Percentiles rank a stretch among this genome's conserved stretches.
phyloP scores from a whole-genome alignment of 2,329 filamentous ascomycete genomes.

The Penicillium carneum region DNA sequence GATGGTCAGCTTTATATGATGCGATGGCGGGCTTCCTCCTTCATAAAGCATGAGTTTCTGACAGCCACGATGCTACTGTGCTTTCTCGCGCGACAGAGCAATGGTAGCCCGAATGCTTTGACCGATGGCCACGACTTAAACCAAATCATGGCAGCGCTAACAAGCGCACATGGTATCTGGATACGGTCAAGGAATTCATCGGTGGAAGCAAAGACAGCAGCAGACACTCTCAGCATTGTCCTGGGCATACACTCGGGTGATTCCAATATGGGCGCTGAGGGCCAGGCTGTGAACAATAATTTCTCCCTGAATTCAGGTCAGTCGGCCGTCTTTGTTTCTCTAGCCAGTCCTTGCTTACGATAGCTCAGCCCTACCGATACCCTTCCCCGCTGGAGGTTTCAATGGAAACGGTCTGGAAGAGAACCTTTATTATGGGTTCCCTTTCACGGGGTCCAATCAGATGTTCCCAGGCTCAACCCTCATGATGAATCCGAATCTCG shows the following conservation, averaged over 20 bases:
- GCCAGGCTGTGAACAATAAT: not conserved
- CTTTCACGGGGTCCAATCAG: not conserved
- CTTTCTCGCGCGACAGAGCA: conserved; percentile 29
- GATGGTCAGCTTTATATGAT: conserved; percentile 61
- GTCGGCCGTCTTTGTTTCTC: not conserved
- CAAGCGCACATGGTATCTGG: conserved; percentile 2
- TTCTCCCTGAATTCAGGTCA: not conserved
- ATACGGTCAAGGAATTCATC: not conserved
- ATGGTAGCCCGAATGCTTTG: conserved; percentile 7
- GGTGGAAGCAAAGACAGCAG: conserved; percentile 7
- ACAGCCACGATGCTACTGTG: conserved; percentile 67
- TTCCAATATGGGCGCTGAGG: not conserved
- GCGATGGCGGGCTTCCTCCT: conserved; percentile 64
- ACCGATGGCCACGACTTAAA: not conserved
- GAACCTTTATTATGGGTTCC: not conserved
- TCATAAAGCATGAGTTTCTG: conserved; percentile 67
- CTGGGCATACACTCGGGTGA: not conserved
- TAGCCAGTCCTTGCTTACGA: not conserved
- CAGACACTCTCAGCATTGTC: conserved; percentile 8
- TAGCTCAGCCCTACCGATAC: not conserved
- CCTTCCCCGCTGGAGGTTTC: not conserved
- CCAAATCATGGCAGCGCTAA: conserved; percentile 26
- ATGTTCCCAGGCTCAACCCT: not conserved
- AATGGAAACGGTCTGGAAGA: not conserved
- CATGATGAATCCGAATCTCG: not conserved